Evolutionary conservation across 306 rosid genomes (phyloP), one percentile per base, ranked within the genome.

Genomic region (Acacia melanoxylon): DNA sequence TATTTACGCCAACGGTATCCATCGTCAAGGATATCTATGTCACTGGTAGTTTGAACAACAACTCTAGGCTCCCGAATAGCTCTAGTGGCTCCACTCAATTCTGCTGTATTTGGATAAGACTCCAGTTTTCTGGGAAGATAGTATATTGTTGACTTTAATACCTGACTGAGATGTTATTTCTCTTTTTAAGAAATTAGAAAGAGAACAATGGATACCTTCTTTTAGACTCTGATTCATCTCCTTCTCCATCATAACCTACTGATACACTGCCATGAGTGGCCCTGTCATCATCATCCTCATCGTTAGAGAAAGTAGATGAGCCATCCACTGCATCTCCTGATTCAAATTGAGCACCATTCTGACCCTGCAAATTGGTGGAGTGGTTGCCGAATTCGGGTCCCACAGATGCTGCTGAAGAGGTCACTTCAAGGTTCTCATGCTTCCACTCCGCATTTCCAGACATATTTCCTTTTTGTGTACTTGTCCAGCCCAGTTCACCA

Each of bases 1-100:
- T 95, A 95, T 80, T 95, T 95, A 31, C 99, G 91, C 99, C 99
- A 95, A 12, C 99, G 91, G 74, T 95, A 95, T 76, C 98, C 98
- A 84, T 95, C 99, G 19, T 95, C 98, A 6, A 95, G 94, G 85
- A 95, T 93, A 85, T 95, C 99, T 33, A 95, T 98, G 87, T 93
- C 99, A 20, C 98, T 95, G 78, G 99, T 95, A 40, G 99, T 95
- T 86, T 95, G 99, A 75, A 95, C 99, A 35, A 95, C 99, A 71
- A 95, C 99, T 89, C 99, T 89, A 59, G 99, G 99, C 87, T 95
- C 99, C 3, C 97, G 94, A 49, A 95, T 92, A 62, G 98, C 98
- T 90, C 99, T 92, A 49, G 98, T 88, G 80, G 99, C 98, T 80
- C 99, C 99, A 78, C 98, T 92, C 97, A 92, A 83, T 79, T 95